These are phyloP conservation scores for Trichophyton simii DNA, from an alignment of 2,329 filamentous ascomycete species.

Conservation along the genomic window DNA sequence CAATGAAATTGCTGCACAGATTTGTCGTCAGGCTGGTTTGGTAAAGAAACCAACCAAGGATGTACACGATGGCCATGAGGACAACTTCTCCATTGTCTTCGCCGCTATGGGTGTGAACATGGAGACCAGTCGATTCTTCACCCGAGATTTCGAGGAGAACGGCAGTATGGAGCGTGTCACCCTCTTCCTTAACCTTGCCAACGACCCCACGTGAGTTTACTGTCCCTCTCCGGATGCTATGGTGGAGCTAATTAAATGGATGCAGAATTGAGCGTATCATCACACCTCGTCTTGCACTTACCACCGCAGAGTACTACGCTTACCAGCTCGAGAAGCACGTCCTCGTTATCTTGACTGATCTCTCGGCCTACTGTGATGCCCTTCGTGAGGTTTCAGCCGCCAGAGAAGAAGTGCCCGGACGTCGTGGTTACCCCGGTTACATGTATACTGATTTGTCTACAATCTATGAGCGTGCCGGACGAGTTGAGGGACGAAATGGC, in stretches of 20 bases:
- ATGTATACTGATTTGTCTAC: slow-evolving; percentile 99
- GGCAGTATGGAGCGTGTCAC: slow-evolving; percentile 95
- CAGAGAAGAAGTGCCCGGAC: slow-evolving; percentile 95
- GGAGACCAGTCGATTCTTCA: slow-evolving; percentile 98
- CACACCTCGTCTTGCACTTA: slow-evolving; percentile 92
- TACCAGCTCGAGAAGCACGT: slow-evolving; percentile 99
- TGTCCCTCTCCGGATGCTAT: background rate
- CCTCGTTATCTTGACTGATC: slow-evolving; percentile 92
- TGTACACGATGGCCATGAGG: slow-evolving; percentile 89
- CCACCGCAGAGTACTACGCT: slow-evolving; percentile 98
- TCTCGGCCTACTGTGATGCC: slow-evolving; percentile 96
- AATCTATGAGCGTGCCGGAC: slow-evolving; percentile 97
- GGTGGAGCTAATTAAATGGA: slow-evolving; percentile 1
- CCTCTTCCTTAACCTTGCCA: slow-evolving; percentile 96
- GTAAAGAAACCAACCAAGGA: slow-evolving; percentile 90
- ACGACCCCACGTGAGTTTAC: slow-evolving; percentile 75
- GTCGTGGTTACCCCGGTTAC: slow-evolving; percentile 99
- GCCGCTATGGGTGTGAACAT: slow-evolving; percentile 99
- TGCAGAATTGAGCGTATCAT: slow-evolving; percentile 96
- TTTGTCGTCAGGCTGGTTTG: slow-evolving; percentile 90
- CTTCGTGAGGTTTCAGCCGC: slow-evolving; percentile 97
- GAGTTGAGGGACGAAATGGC: slow-evolving; percentile 91
- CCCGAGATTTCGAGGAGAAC: slow-evolving; percentile 96
- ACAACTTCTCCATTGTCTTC: slow-evolving; percentile 99
- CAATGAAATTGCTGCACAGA: slow-evolving; percentile 98